A percentile compares a stretch with the other conserved stretches of the same genome.
These are phyloP conservation scores for Lactarius hengduanensis DNA, from an alignment of 768 basidiomycete genomes.

Conservation along the genomic window DNA sequence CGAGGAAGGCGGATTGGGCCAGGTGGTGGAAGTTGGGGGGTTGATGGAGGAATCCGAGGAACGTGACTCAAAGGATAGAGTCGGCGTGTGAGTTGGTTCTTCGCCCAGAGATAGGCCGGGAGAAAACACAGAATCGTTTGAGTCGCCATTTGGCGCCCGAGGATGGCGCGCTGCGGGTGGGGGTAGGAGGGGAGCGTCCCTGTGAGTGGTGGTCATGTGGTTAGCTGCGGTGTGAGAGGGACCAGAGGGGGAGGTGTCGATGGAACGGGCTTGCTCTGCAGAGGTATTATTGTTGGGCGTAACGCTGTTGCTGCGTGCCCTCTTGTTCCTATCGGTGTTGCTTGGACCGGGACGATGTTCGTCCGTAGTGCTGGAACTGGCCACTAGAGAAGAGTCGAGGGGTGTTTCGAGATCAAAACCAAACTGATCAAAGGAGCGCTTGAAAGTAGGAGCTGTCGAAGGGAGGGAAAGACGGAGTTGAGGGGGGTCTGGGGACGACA, in stretches of 20 bases:
- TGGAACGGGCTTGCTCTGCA: conserved; percentile 17
- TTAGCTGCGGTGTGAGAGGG: conserved; percentile 13
- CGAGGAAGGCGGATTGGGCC: conserved; percentile 12
- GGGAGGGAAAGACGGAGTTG: conserved; percentile 54
- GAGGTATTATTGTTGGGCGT: conserved; percentile 12
- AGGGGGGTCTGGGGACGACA: conserved; percentile 42
- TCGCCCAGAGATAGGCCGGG: conserved; percentile 8
- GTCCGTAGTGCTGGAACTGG: conserved; percentile 33
- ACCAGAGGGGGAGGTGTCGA: conserved; percentile 15
- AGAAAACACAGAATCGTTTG: conserved; percentile 11
- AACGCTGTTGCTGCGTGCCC: conserved; percentile 26
- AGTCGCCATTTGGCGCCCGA: conserved; percentile 10
- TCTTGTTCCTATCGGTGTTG: conserved; percentile 26
- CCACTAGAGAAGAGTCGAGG: conserved; percentile 30
- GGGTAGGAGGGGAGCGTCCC: conserved; percentile 10
- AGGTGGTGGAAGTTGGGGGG: conserved; percentile 10
- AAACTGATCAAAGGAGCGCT: conserved; percentile 58
- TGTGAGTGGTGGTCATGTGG: conserved; percentile 11
- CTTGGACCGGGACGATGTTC: conserved; percentile 27
- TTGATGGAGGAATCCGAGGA: conserved; percentile 5
- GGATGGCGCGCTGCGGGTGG: conserved; percentile 4
- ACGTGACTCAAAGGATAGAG: conserved; percentile 12
- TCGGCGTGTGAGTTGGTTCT: conserved; percentile 3
- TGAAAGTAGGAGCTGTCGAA: conserved; percentile 53
- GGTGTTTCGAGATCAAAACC: conserved; percentile 57